Base-by-base conservation (phyloP, 371 early-diverging fungal genomes). In the Capillidium rhysosporum region DNA sequence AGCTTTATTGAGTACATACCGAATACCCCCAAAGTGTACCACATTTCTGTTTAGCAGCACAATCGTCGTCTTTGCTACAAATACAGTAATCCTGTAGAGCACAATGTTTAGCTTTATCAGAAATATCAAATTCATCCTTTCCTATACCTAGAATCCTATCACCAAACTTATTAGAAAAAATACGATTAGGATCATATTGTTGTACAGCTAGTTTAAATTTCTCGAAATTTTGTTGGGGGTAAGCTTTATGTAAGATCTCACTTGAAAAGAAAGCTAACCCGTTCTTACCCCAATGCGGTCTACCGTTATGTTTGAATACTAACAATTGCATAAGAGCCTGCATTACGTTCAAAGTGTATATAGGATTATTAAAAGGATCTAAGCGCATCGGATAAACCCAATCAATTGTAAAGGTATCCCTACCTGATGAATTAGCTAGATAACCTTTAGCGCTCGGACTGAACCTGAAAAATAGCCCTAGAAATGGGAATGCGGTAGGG, bases 251-350 rank as follows among this genome's bases (percentile, higher is more conserved):
- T 1, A 45, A 16, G 10, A 29, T 34, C 20, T 25, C 5, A 16
- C 29, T 20, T 12, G 1, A 1, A 20, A 48, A 48, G 48, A 4
- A 48, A 18, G 28, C 5, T 4, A 30, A 20, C 3, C 48, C 48
- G 26, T 48, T 48, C 48, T 48, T 48, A 18, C 48, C 48, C 48
- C 48, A 48, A 20, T 48, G 48, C 3, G 48, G 48, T 12, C 48
- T 20, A 48, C n/a, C 48, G 1, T 20, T 30, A 16, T 48, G 34
- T 16, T 48, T 48, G 30, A n/a, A 30, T 4, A 48, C 16, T 2
- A 48, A 29, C n/a, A 34, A 16, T 29, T 48, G 48, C 3, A 1
- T 20, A 10, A 48, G 28, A 2, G 34, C 12, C 24, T 48, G 48
- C 31, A 20, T 48, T 1, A 34, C 30, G 1, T 14, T 16, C 12